Percentiles rank a stretch among this genome's conserved stretches.
phyloP scores from a whole-genome alignment of 2,329 filamentous ascomycete species.

The Microdochium nivale region DNA sequence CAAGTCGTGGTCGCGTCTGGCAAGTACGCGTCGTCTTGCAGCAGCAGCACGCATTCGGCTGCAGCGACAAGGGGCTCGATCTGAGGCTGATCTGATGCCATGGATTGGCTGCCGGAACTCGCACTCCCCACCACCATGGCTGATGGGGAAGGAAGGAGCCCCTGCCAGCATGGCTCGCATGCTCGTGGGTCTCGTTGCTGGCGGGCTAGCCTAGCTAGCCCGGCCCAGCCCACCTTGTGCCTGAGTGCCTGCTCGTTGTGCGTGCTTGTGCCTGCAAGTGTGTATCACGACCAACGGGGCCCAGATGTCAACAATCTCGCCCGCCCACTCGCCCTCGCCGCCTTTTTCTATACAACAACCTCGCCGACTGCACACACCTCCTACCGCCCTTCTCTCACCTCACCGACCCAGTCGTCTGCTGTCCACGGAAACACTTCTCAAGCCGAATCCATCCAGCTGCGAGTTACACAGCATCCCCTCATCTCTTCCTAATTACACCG shows the following conservation, averaged over 20 bases:
- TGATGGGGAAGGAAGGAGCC: background rate
- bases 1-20: background rate
- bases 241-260: too few species aligned
- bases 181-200: background rate
- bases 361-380: background rate
- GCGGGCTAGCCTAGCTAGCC: too few species aligned
- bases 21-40: background rate
- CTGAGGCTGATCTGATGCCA: background rate
- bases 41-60: background rate
- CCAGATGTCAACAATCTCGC: background rate
- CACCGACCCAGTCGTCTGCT: constrained; percentile 1
- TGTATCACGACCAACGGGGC: background rate
- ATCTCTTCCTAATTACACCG: constrained; percentile 2
- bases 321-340: background rate
- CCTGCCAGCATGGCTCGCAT: background rate
- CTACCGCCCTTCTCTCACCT: background rate
- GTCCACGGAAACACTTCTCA: constrained; percentile 5
- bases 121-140: background rate
- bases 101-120: background rate
- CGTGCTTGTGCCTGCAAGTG: background rate
- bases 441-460: background rate
- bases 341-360: background rate
- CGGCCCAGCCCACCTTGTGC: background rate
- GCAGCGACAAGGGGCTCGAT: background rate
- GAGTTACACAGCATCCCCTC: constrained; percentile 1